Base-by-base conservation (phyloP, 352 stramenopile species). In the Chrysophaeum taylorii region DNA sequence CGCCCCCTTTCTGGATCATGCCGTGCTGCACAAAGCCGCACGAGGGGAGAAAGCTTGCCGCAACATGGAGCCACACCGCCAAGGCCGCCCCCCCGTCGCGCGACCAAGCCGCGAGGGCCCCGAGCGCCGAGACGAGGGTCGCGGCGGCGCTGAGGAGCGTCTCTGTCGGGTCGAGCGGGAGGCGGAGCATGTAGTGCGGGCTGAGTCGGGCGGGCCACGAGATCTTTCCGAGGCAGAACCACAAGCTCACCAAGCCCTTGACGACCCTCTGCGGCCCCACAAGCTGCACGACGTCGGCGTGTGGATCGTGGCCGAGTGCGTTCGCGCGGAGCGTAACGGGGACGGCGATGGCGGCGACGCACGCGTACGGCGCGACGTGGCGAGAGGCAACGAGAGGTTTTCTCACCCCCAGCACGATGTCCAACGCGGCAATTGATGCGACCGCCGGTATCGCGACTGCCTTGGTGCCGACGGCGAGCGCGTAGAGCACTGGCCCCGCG, bases 1-100 rank as follows among this genome's bases (percentile, higher is more conserved):
- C 80, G 27, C 75, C 75, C 16, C 75, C 71, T 62, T 77, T 76
- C 1, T 79, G 70, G 54, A 89, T 75, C 41, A 89, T 82, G 7
- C 85, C 84, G 52, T 90, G 85, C 70, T 89, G 85, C 27, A 90
- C 77, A 39, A 90, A 71, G 0, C 85, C 84, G 16, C 76, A 81
- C 0, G 84, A 82, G 0, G 84, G 85, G 16, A 90, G 60, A 12
- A 86, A 76, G 48, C 41, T 82, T 85, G 69, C 82, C 84, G 2
- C 27, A 35, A 70, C 43, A 35, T 70, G 39, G 50, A 68, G 15
- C 23, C n/a, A 50, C 18, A 25, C 43, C 39, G 41, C 48, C 27
- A 68, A 35, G 9, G 77, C 27, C 2, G 73, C 79, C 73, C 38
- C 66, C 53, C 36, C 68, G 18, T 35, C 64, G 61, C 68, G 66